Base-by-base conservation (phyloP, 257 asterid species). In the Galeopsis tetrahit region DNA sequence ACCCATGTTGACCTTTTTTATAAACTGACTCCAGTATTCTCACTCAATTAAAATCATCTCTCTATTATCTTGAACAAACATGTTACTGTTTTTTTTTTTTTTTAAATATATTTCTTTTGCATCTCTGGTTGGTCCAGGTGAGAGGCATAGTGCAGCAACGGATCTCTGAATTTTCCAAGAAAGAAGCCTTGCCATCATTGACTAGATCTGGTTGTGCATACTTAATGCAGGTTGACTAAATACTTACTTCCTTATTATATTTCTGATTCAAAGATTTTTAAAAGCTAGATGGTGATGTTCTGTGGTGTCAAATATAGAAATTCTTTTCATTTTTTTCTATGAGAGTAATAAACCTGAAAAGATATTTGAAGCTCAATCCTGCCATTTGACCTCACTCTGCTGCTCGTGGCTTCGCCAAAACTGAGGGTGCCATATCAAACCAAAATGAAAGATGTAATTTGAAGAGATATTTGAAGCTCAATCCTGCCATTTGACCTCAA, bases 171-270 rank as follows among this genome's bases (percentile, higher is more conserved):
- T 90, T 85, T 81, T 63, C 98, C 63, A 92, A 89, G 90, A 95
- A 84, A 78, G 98, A 95, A 82, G 89, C 88, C 61, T 75, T 95
- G 82, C 87, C 97, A 3, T 92, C 98, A 66, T 83, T 92, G 87
- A 90, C 91, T 74, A 86, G 99, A 90, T 95, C 97, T 79, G 98
- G 99, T 63, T 95, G 96, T 87, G 96, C 99, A 72, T 95, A 95
- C 72, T 80, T 95, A 48, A 90, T 95, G 90, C 99, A 95, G 97
- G 99, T 95, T 78, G 53, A 66, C 80, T 86, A 72, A 38, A 44
- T 73, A 36, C 28, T 44, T 53, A 66, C 69, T 61, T 21, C 52
- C 17, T 61, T 48, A 56, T 53, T 57, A 43, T 68, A 10, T 66
- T 44, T 39, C 65, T 72, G 63, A 43, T 63, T 68, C 39, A n/a